Evolutionary conservation across 2,329 filamentous ascomycete genomes (phyloP), one percentile per base, ranked within the genome.

Genomic region (Fusarium coffeatum): DNA sequence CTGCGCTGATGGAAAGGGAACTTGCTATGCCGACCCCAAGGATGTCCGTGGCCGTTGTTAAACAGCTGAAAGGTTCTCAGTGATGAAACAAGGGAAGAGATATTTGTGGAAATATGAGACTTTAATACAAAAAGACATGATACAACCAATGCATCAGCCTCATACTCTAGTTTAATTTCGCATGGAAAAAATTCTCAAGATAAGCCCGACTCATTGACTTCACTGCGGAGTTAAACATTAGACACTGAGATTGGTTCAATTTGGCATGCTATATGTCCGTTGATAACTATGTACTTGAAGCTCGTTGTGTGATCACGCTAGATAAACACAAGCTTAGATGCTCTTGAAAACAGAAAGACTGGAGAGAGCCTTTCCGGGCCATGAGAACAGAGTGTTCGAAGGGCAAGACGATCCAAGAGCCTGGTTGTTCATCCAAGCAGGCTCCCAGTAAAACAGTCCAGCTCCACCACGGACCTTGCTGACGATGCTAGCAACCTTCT

Each of bases 371-470:
- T 82, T 83, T 5, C 88, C 86, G 4, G 82, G 82, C 68, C 81
- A 84, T 60, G 83, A 80, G 55, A 92, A 88, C 84, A 92, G 83
- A 46, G 89, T 81, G 77, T 90, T 91, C 71, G 88, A 88, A 20
- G 82, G 80, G 74, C 90, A 92, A 43, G 88, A 90, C 20, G 89
- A 91, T 3, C 90, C 90, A 54, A 92, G 78, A 0, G 78, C 85
- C 13, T 86, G 84, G 78, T 92, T 93, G 43, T 88, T 83, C 66
- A 92, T 82, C 90, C 90, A 93, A 1, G 87, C 88, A 0, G 90
- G 90, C 76, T 93, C 91, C 91, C 91, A 93, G 71, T 93, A 93
- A 66, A 90, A 92, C 10, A 93, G 46, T 0, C 90, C 91, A 28
- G 81, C 78, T 0, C 89, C 89, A 2, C 84, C 83, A 2, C 78